These are phyloP conservation scores for Domatiomyces globalis DNA, from an alignment of 2,329 filamentous ascomycete genomes.

Conservation along the genomic window DNA sequence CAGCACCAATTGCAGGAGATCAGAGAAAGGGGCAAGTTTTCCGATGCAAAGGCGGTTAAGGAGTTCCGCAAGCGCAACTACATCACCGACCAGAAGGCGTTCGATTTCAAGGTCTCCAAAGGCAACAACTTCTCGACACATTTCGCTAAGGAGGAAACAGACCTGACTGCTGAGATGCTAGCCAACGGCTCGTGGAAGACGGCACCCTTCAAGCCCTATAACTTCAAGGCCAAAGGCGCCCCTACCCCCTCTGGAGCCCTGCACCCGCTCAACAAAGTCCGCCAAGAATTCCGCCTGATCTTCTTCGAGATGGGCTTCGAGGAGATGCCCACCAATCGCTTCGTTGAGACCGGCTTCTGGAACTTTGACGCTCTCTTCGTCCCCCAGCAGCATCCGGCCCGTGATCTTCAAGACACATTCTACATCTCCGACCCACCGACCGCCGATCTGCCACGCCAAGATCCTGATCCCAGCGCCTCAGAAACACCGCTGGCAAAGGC, in stretches of 20 bases:
- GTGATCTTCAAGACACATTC: slow-evolving; percentile 95
- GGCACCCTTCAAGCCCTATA: slow-evolving; percentile 72
- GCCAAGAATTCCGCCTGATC: slow-evolving; percentile 88
- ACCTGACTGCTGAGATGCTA: slow-evolving; percentile 88
- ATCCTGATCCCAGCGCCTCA: slow-evolving; percentile 31
- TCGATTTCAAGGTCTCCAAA: slow-evolving; percentile 71
- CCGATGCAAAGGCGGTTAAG: slow-evolving; percentile 59
- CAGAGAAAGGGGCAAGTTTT: slow-evolving; percentile 51
- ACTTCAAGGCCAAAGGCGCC: slow-evolving; percentile 56
- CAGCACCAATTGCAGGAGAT: slow-evolving; percentile 61
- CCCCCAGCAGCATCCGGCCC: slow-evolving; percentile 91
- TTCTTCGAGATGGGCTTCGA: slow-evolving; percentile 99
- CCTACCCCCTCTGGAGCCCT: slow-evolving; percentile 35
- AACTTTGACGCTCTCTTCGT: slow-evolving; percentile 97
- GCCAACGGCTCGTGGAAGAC: slow-evolving; percentile 78
- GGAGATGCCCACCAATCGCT: slow-evolving; percentile 92
- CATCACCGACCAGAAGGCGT: slow-evolving; percentile 66
- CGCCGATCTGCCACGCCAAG: slow-evolving; percentile 53
- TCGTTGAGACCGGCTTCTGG: slow-evolving; percentile 96
- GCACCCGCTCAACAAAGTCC: slow-evolving; percentile 71
- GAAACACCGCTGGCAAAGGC: slow-evolving; percentile 30
- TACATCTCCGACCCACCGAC: slow-evolving; percentile 81
- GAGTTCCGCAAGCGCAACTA: slow-evolving; percentile 91
- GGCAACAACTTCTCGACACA: slow-evolving; percentile 78
- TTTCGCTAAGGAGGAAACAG: slow-evolving; percentile 84